Evolutionary conservation across 371 early-diverging fungal species (phyloP).

Genomic region (Mucor indicus): DNA sequence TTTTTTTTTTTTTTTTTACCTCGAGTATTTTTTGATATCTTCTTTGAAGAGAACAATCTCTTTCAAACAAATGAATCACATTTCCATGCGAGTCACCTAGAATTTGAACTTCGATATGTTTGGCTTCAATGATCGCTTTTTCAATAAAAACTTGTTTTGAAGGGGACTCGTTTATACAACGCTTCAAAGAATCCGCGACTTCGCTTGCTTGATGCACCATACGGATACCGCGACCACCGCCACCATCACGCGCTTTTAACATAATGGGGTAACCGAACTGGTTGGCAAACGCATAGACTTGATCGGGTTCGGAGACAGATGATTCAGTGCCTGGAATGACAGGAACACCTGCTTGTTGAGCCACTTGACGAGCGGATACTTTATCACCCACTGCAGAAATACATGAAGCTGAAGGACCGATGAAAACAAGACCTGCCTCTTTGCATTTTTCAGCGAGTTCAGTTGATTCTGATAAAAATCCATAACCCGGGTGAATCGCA

Average conservation of each 20-base stretch:
- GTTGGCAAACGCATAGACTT: slow-evolving; percentile 26
- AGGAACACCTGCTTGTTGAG: slow-evolving; percentile 29
- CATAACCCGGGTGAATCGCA: slow-evolving; percentile 88
- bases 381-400: slow-evolving; percentile 93
- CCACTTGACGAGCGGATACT: slow-evolving; percentile 53
- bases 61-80: slow-evolving; percentile 75
- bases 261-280: slow-evolving; percentile 74
- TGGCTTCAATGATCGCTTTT: slow-evolving; percentile 83
- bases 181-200: slow-evolving; percentile 21
- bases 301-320: slow-evolving; percentile 14
- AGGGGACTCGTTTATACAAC: slow-evolving; percentile 38
- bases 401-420: slow-evolving; percentile 73
- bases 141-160: slow-evolving; percentile 62
- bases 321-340: slow-evolving; percentile 30
- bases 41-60: slow-evolving; percentile 86
- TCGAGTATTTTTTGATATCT: slow-evolving; percentile 87
- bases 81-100: slow-evolving; percentile 75
- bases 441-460: slow-evolving; percentile 65
- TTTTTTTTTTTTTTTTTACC: slow-evolving; percentile 21
- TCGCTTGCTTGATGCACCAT: slow-evolving; percentile 44
- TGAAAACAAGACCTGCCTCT: slow-evolving; percentile 59
- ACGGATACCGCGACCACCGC: slow-evolving; percentile 90
- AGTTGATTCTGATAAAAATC: slow-evolving; percentile 81
- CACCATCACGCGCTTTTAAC: slow-evolving; percentile 86
- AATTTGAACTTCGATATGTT: slow-evolving; percentile 87